phyloP scores from a whole-genome alignment of 1,284 basidiomycete genomes.

The Cryptococcus sp. region DNA sequence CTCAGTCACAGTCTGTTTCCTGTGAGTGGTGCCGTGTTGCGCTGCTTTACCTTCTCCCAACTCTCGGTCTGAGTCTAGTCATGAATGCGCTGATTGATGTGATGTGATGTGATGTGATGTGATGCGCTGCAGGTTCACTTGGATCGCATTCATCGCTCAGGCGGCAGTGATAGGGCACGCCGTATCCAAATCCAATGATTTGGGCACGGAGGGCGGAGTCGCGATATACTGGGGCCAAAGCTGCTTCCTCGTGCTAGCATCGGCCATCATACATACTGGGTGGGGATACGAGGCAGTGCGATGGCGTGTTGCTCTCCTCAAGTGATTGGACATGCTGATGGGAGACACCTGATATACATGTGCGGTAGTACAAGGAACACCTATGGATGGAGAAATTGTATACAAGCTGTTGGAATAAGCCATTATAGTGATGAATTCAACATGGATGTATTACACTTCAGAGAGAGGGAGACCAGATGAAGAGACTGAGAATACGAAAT shows the following conservation, averaged over 20 bases:
- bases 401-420: too few relatives aligned
- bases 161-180: conserved; percentile 39
- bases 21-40: conserved; percentile 17
- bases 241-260: conserved; percentile 36
- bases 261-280: conserved; percentile 38
- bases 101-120: not conserved
- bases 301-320: conserved; percentile 31
- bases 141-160: conserved; percentile 39
- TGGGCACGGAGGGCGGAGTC: conserved; percentile 21
- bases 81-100: not conserved
- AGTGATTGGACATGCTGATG: not conserved
- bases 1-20: conserved; percentile 33
- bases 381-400: too few relatives aligned
- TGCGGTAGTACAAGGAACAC: too few relatives aligned
- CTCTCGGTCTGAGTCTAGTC: not conserved
- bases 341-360: too few relatives aligned
- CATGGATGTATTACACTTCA: too few relatives aligned
- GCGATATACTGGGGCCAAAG: conserved; percentile 39
- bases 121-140: conserved; percentile 31
- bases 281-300: conserved; percentile 45
- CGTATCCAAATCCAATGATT: conserved; percentile 21
- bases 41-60: not conserved
- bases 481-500: not conserved
- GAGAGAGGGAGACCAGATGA: not conserved
- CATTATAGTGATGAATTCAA: too few relatives aligned